phyloP scores from a whole-genome alignment of 2,329 filamentous ascomycete genomes.

The Sarocladium oryzae region DNA sequence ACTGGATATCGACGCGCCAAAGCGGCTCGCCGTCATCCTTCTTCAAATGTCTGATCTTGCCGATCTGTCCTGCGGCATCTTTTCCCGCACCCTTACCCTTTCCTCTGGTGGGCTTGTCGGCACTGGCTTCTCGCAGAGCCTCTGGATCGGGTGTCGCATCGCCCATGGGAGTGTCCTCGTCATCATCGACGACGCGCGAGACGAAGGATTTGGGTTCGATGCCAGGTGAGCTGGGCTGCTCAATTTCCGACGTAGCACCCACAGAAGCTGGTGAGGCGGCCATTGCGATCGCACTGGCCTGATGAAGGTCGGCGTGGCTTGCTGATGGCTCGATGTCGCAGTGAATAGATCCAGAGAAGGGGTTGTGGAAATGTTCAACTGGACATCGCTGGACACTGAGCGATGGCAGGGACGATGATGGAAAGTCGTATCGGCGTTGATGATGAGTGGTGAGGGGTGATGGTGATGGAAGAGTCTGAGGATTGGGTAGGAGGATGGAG shows the following conservation, averaged over 20 bases:
- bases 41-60: slow-evolving; percentile 78
- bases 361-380: neutral
- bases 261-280: slow-evolving; percentile 11
- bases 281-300: slow-evolving; percentile 5
- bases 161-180: slow-evolving; percentile 39
- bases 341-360: neutral
- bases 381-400: neutral
- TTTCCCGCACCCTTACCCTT: slow-evolving; percentile 28
- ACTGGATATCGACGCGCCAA: slow-evolving; percentile 84
- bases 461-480: neutral
- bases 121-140: slow-evolving; percentile 14
- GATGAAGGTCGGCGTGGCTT: neutral
- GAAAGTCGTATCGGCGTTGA: neutral
- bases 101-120: slow-evolving; percentile 30
- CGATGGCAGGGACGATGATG: neutral
- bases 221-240: slow-evolving; percentile 10
- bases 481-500: neutral
- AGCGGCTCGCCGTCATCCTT: slow-evolving; percentile 84
- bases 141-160: slow-evolving; percentile 35
- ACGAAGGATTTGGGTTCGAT: slow-evolving; percentile 30
- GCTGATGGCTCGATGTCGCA: neutral
- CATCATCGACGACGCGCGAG: slow-evolving; percentile 38
- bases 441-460: too few species aligned
- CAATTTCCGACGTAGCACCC: slow-evolving; percentile 7
- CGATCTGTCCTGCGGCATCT: slow-evolving; percentile 34